A percentile compares a stretch with the other conserved stretches of the same genome.
These are phyloP conservation scores for Triglochin maritima DNA, from an alignment of 106 monocot species.

Conservation along the genomic window DNA sequence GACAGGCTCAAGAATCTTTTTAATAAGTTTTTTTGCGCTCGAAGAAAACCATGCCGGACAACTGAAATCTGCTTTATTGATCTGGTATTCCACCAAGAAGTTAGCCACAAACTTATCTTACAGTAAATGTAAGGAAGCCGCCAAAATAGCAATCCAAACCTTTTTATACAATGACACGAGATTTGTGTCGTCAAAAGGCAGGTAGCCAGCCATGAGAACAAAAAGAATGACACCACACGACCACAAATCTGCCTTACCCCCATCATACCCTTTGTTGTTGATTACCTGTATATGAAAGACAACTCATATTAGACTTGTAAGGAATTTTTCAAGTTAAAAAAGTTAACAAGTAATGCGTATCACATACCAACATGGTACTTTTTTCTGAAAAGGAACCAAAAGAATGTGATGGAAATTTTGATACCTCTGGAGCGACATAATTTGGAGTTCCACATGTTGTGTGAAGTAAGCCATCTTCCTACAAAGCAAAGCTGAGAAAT, in stretches of 20 bases:
- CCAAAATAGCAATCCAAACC: slow-evolving; percentile 15
- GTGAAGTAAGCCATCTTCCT: slow-evolving; percentile 92
- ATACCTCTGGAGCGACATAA: slow-evolving; percentile 77
- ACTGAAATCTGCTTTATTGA: slow-evolving; percentile 80
- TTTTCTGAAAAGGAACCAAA: background rate
- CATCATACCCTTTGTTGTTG: slow-evolving; percentile 90
- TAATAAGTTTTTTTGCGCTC: slow-evolving; percentile 86
- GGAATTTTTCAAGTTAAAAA: background rate
- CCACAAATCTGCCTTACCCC: slow-evolving; percentile 90
- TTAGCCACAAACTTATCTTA: background rate
- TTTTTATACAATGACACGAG: slow-evolving; percentile 66
- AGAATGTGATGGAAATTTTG: background rate
- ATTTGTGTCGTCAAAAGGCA: slow-evolving; percentile 85
- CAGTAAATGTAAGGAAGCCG: background rate
- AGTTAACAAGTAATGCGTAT: too few relatives aligned
- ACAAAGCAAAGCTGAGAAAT: background rate
- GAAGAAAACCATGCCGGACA: slow-evolving; percentile 93
- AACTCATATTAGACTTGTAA: background rate
- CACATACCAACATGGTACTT: too few relatives aligned
- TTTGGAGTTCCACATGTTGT: slow-evolving; percentile 97
- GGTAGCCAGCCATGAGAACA: slow-evolving; percentile 80
- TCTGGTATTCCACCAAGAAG: slow-evolving; percentile 31
- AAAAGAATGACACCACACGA: slow-evolving; percentile 94
- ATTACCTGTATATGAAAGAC: slow-evolving; percentile 40
- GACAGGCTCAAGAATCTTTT: slow-evolving; percentile 85